Percentiles rank a stretch among this genome's conserved stretches.
Conservation (phyloP, 2,329 filamentous ascomycete genomes). For the Penicillium sp. region DNA sequence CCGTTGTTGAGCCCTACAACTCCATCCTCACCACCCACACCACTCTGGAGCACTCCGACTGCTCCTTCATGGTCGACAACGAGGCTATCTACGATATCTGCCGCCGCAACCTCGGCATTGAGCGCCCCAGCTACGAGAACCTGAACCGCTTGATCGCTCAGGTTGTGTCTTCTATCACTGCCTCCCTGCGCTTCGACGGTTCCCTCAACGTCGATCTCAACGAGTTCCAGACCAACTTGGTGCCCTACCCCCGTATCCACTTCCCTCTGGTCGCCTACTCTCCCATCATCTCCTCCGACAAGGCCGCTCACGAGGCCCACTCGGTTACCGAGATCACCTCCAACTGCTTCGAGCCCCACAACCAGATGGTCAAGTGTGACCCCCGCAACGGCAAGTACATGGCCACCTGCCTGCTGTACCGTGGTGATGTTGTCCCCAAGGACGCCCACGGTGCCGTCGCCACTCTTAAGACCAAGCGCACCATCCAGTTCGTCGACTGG, state of each 20-base stretch:
- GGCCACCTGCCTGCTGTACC: constrained; percentile 97
- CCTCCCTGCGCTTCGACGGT: constrained; percentile 95
- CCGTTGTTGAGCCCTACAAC: constrained; percentile 99
- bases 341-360: constrained; percentile 99
- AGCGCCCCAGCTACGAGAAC: constrained; percentile 98
- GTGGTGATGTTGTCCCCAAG: constrained; percentile 95
- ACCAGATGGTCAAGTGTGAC: constrained; percentile 99
- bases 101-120: constrained; percentile 92
- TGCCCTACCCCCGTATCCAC: constrained; percentile 97
- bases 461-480: constrained; percentile 97
- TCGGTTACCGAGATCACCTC: constrained; percentile 97
- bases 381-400: constrained; percentile 99
- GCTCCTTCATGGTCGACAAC: constrained; percentile 99
- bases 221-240: constrained; percentile 99
- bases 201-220: constrained; percentile 99
- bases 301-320: constrained; percentile 97
- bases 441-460: constrained; percentile 90
- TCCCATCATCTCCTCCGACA: constrained; percentile 88
- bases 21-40: constrained; percentile 98
- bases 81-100: constrained; percentile 99
- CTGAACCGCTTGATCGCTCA: constrained; percentile 98
- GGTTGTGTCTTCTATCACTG: constrained; percentile 97
- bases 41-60: constrained; percentile 98
- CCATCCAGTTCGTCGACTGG: constrained; percentile 99
- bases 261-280: constrained; percentile 97